Percentiles rank a stretch among this genome's conserved stretches.
Evolutionary conservation across 768 basidiomycete genomes (phyloP).

Genomic region (Hygrophorus russula): DNA sequence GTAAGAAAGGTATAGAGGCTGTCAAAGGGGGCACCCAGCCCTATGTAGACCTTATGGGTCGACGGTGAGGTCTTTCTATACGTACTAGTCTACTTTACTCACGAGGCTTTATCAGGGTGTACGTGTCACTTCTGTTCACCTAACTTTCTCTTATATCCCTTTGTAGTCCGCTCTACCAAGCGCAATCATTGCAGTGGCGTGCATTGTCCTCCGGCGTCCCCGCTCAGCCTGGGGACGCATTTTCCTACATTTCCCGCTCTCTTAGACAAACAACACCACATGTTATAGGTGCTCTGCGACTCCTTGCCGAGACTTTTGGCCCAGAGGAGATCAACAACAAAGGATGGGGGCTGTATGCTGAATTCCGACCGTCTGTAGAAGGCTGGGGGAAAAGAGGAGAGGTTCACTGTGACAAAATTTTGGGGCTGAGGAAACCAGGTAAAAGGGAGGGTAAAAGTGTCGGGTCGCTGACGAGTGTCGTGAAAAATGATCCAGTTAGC

Average conservation of each 20-base stretch:
- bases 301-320: constrained; percentile 52
- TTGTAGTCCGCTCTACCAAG: constrained; percentile 70
- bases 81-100: background rate
- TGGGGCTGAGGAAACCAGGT: constrained; percentile 39
- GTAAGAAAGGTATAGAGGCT: constrained; percentile 45
- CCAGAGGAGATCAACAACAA: constrained; percentile 47
- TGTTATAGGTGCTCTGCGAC: constrained; percentile 65
- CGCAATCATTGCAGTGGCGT: constrained; percentile 63
- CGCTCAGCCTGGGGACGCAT: constrained; percentile 62
- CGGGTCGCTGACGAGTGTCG: constrained; percentile 7
- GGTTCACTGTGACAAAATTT: constrained; percentile 56
- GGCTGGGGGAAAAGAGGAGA: constrained; percentile 82
- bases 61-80: constrained; percentile 30
- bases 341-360: constrained; percentile 75
- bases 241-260: constrained; percentile 70
- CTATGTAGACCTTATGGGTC: constrained; percentile 79
- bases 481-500: constrained; percentile 10
- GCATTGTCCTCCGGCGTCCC: constrained; percentile 67
- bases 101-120: no score
- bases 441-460: constrained; percentile 5
- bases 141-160: constrained; percentile 2
- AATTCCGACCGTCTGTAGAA: constrained; percentile 73
- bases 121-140: constrained; percentile 11
- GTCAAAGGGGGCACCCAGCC: constrained; percentile 55
- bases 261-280: constrained; percentile 72